Percentiles rank a stretch among this genome's conserved stretches.
Evolutionary conservation across 2,329 filamentous ascomycete genomes (phyloP).

Genomic region (Raffaelea ambrosiae): DNA sequence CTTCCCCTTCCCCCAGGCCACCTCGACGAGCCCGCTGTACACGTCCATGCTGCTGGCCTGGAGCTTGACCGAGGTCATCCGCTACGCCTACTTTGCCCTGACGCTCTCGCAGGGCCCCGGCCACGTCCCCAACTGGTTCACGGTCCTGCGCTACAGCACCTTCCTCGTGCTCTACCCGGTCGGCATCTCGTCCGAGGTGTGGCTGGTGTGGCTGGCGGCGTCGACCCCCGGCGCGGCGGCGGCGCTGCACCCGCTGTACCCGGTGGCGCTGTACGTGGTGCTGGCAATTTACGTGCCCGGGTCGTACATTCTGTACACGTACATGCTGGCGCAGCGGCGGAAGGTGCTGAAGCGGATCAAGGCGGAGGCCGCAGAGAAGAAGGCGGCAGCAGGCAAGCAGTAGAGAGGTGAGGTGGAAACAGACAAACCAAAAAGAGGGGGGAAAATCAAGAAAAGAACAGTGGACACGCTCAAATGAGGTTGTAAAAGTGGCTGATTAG

Average conservation of each 20-base stretch:
- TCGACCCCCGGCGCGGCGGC: conserved; percentile 50
- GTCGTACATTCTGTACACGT: conserved; percentile 76
- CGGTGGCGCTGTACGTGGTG: conserved; percentile 26
- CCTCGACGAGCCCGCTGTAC: conserved; percentile 53
- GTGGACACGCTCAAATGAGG: too few relatives aligned
- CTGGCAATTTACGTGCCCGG: conserved; percentile 31
- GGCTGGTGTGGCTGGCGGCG: conserved; percentile 61
- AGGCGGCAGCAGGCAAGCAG: conserved; percentile 20
- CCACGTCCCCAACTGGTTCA: conserved; percentile 38
- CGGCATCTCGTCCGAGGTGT: conserved; percentile 81
- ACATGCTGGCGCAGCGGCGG: conserved; percentile 87
- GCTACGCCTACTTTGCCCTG: conserved; percentile 85
- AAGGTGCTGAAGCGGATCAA: conserved; percentile 65
- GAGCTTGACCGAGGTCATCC: conserved; percentile 84
- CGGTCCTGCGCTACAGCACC: conserved; percentile 83
- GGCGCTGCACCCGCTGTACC: conserved; percentile 37
- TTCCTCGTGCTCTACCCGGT: conserved; percentile 91
- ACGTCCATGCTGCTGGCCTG: conserved; percentile 77
- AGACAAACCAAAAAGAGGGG: neutral
- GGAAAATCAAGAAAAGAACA: too few relatives aligned
- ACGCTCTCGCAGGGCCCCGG: conserved; percentile 46
- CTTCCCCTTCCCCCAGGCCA: conserved; percentile 59
- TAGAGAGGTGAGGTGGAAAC: conserved; percentile 15
- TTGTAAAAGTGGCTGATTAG: too few relatives aligned
- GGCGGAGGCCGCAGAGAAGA: conserved; percentile 30